Base-by-base conservation (phyloP, 352 stramenopile genomes). In the Globisporangium irregulare region DNA sequence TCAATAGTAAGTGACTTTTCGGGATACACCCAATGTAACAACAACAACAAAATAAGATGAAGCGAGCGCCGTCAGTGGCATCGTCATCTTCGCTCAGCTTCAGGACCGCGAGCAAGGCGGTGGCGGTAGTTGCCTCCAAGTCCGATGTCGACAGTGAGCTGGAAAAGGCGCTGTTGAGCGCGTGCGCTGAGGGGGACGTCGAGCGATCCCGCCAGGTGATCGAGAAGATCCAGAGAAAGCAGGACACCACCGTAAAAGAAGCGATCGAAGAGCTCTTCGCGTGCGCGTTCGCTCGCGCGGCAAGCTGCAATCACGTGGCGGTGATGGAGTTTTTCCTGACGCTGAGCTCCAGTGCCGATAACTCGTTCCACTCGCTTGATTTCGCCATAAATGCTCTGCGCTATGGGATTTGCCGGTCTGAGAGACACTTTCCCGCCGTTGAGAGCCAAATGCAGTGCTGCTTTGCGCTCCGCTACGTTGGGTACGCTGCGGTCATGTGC, bases 381-480 rank as follows among this genome's bases (percentile, higher is more conserved):
- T 59, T 62, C 46, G 58, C n/a, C 10, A 14, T 12, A 6, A n/a
- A 2, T 7, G 46, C 29, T 20, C 22, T 83, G 63, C 41, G 66
- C 15, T 75, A 80, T 53, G 75, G 77, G 0, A 74, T 84, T 22
- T 84, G 78, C 58, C 67, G 76, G 1, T 67, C 36, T 34, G 68
- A 80, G 22, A 70, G 55, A 27, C 74, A 75, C 58, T 86, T 84
- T 32, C 72, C 72, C 27, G 67, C 48, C 5, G 54, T 75, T 43
- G 20, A 24, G 5, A 50, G n/a, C 8, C 51, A 56, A 29, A 72
- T 83, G 62, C 70, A 73, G 34, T 77, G 74, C 58, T 79, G 74
- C 60, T 76, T 69, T 27, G 74, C 78, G 3, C 59, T 82, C 27
- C 76, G 76, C 14, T 86, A 86, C 59, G 36, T 82, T 10, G 78